Evolutionary conservation across 176 grass and related monocot genomes (phyloP).

Genomic region (Aegilops bicornis): DNA sequence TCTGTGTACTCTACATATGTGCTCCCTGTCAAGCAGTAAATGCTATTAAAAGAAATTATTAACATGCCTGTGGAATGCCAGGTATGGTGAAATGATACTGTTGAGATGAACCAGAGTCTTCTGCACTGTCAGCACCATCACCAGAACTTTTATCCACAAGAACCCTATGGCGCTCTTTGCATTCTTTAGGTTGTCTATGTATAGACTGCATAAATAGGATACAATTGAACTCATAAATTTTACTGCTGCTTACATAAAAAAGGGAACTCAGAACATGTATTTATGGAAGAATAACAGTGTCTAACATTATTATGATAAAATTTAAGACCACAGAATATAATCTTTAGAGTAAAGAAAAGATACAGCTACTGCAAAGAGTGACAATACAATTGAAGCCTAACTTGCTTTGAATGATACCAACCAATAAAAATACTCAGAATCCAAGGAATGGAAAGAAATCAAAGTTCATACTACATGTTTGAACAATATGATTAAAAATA

Average conservation of each 20-base stretch:
- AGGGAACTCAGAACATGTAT: background rate
- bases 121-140: constrained; percentile 92
- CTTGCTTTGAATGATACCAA: background rate
- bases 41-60: background rate
- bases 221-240: constrained; percentile 16
- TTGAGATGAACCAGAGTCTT: constrained; percentile 98
- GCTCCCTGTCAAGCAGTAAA: constrained; percentile 13
- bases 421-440: constrained; percentile 19
- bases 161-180: constrained; percentile 86
- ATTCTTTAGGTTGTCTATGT: constrained; percentile 82
- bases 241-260: background rate
- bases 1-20: background rate
- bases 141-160: constrained; percentile 77
- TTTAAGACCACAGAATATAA: background rate
- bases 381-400: constrained; percentile 16
- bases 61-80: constrained; percentile 61
- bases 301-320: background rate
- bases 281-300: background rate
- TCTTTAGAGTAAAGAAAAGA: background rate
- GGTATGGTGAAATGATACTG: constrained; percentile 62
- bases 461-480: background rate
- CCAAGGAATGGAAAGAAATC: background rate
- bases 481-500: constrained; percentile 12
- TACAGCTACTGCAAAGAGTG: background rate
- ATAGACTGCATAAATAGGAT: constrained; percentile 60